These are phyloP conservation scores for Leptodontidium sp. DNA, from an alignment of 2,329 filamentous ascomycete species.

Conservation along the genomic window DNA sequence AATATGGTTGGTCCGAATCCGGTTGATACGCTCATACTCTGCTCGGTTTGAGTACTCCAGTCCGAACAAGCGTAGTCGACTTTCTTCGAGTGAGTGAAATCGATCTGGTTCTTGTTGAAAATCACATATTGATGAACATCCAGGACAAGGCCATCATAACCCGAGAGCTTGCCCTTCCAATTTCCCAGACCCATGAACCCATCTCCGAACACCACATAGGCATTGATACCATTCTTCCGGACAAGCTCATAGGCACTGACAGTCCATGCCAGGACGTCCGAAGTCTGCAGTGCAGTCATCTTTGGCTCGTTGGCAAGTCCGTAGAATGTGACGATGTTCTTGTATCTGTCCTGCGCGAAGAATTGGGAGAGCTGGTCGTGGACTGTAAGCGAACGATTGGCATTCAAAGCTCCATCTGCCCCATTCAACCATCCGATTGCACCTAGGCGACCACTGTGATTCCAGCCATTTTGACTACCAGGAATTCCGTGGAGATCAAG, in stretches of 20 bases:
- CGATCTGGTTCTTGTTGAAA: constrained; percentile 90
- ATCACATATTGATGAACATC: constrained; percentile 99
- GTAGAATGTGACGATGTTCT: constrained; percentile 91
- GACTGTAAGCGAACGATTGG: constrained; percentile 82
- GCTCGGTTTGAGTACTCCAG: constrained; percentile 81
- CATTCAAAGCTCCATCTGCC: constrained; percentile 81
- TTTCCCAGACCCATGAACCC: constrained; percentile 91
- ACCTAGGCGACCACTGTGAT: constrained; percentile 88
- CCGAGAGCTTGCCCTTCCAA: constrained; percentile 85
- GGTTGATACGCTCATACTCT: constrained; percentile 74
- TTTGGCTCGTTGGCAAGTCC: constrained; percentile 93
- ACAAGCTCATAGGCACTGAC: constrained; percentile 75
- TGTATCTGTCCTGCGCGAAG: constrained; percentile 92
- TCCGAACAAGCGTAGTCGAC: constrained; percentile 85
- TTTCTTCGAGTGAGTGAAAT: constrained; percentile 82
- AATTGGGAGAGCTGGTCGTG: constrained; percentile 89
- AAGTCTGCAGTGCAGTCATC: constrained; percentile 75
- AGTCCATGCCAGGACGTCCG: constrained; percentile 82
- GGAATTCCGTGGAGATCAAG: constrained; percentile 92
- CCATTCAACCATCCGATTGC: constrained; percentile 89
- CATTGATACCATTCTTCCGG: constrained; percentile 77
- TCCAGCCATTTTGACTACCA: constrained; percentile 97
- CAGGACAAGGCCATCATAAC: constrained; percentile 78
- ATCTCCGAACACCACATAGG: constrained; percentile 86
- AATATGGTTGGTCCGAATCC: constrained; percentile 95